These are phyloP conservation scores for Ilex paraguariensis DNA, from an alignment of 305 asterid species.

Conservation along the genomic window DNA sequence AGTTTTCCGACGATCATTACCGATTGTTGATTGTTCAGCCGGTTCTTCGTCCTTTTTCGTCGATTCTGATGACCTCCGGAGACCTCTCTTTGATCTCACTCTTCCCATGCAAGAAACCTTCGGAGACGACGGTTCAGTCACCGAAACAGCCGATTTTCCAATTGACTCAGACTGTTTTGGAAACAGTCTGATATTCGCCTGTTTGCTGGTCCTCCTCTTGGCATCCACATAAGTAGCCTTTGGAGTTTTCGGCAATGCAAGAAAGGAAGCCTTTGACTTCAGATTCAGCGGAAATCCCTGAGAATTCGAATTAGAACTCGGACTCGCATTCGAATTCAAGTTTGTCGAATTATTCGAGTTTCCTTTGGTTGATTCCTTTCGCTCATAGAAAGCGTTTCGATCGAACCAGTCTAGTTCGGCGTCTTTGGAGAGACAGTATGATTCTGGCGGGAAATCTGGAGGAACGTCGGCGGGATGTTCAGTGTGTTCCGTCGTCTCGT, in stretches of 20 bases:
- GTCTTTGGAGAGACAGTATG: constrained; percentile 81
- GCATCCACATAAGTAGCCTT: constrained; percentile 40
- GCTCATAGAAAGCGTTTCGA: constrained; percentile 66
- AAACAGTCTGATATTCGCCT: constrained; percentile 42
- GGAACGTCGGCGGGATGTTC: constrained; percentile 10
- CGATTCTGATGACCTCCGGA: constrained; percentile 35
- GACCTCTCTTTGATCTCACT: constrained; percentile 70
- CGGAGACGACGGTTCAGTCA: constrained; percentile 77
- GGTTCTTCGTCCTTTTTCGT: constrained; percentile 23
- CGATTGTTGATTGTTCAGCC: constrained; percentile 26
- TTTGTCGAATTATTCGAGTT: constrained; percentile 19
- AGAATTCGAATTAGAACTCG: constrained; percentile 34
- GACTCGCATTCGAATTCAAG: neutral
- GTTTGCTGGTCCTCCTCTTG: constrained; percentile 41
- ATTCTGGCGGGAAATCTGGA: constrained; percentile 67
- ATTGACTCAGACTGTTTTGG: constrained; percentile 50
- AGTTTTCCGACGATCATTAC: constrained; percentile 29
- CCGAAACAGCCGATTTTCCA: constrained; percentile 30
- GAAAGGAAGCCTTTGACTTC: constrained; percentile 46
- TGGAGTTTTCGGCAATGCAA: constrained; percentile 74
- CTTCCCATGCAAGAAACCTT: constrained; percentile 95
- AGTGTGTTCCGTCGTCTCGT: neutral
- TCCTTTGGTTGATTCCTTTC: constrained; percentile 69
- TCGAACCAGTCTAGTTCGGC: constrained; percentile 90
- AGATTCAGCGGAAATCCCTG: constrained; percentile 45